phyloP scores from a whole-genome alignment of 2,329 filamentous ascomycete species.

The Clonostachys byssicola region DNA sequence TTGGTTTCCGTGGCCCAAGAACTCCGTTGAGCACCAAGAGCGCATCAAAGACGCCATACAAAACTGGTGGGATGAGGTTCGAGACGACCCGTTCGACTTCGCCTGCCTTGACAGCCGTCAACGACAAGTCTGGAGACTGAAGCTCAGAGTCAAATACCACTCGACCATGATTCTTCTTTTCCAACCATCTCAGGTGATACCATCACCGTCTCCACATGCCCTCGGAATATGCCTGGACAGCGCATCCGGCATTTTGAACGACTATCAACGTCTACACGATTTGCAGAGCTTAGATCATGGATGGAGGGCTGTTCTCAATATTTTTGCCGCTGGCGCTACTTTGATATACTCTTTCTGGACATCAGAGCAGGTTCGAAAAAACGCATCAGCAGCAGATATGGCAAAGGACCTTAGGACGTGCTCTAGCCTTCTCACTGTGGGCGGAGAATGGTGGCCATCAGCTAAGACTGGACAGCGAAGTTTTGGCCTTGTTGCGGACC shows the following conservation, averaged over 20 bases:
- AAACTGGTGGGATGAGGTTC: constrained; percentile 4
- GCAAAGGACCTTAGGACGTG: constrained; percentile 18
- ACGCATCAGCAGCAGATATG: constrained; percentile 7
- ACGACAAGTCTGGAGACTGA: constrained; percentile 12
- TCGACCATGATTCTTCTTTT: constrained; percentile 23
- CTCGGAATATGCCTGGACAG: constrained; percentile 21
- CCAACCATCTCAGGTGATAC: constrained; percentile 27
- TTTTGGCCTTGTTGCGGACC: constrained; percentile 11
- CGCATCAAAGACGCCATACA: constrained; percentile 7
- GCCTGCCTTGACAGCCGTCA: constrained; percentile 6
- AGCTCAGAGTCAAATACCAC: constrained; percentile 23
- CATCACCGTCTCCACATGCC: constrained; percentile 16
- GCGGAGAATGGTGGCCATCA: constrained; percentile 33
- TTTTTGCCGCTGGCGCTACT: constrained; percentile 28
- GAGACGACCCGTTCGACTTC: not conserved
- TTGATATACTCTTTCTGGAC: constrained; percentile 31
- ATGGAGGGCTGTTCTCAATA: constrained; percentile 30
- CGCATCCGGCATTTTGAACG: constrained; percentile 11
- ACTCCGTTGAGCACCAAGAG: constrained; percentile 4
- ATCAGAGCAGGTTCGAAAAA: constrained; percentile 15
- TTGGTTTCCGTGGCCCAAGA: constrained; percentile 6
- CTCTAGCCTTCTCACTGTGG: constrained; percentile 28
- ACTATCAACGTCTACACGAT: constrained; percentile 22
- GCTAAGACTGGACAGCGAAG: constrained; percentile 21
- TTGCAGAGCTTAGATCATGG: constrained; percentile 19